Conservation (phyloP, 225 moss, liverwort and hornwort species). For the Physcomitrium patens region DNA sequence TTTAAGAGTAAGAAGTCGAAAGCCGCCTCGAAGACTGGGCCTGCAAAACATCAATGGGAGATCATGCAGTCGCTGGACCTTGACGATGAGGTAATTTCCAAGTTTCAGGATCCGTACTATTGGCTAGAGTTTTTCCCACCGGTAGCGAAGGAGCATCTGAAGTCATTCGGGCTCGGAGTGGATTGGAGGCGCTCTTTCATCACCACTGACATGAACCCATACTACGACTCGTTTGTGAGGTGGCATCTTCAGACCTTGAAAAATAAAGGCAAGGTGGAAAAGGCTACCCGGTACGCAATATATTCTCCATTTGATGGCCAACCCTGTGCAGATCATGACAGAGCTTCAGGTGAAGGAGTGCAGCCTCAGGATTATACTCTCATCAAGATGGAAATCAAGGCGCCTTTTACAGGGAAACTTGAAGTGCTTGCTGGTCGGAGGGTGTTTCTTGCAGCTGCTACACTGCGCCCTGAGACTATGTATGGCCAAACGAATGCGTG, state of each 20-base stretch:
- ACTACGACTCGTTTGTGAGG: constrained; percentile 89
- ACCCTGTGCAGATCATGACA: constrained; percentile 97
- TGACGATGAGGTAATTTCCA: constrained; percentile 68
- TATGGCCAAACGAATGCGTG: constrained; percentile 98
- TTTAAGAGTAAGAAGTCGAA: constrained; percentile 98
- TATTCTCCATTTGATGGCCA: constrained; percentile 93
- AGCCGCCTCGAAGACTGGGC: constrained; percentile 71
- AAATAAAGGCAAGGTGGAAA: constrained; percentile 78
- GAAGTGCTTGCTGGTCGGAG: constrained; percentile 64
- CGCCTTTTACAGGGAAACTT: constrained; percentile 87
- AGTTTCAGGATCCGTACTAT: constrained; percentile 70
- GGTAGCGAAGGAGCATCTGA: constrained; percentile 76
- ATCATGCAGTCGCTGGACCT: constrained; percentile 93
- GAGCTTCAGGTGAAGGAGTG: constrained; percentile 92
- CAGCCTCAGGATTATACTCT: constrained; percentile 92
- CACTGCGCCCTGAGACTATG: constrained; percentile 98
- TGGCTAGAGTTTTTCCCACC: constrained; percentile 95
- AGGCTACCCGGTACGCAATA: constrained; percentile 82
- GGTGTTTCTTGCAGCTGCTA: constrained; percentile 91
- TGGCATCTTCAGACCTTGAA: constrained; percentile 88
- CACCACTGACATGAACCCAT: constrained; percentile 92
- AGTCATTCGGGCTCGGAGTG: constrained; percentile 74
- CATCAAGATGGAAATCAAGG: constrained; percentile 88
- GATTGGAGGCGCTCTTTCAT: constrained; percentile 99
- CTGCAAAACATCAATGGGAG: constrained; percentile 84